A percentile compares a stretch with the other conserved stretches of the same genome.
phyloP scores from a whole-genome alignment of 805 yeast species.

The Naumovozyma castellii region DNA sequence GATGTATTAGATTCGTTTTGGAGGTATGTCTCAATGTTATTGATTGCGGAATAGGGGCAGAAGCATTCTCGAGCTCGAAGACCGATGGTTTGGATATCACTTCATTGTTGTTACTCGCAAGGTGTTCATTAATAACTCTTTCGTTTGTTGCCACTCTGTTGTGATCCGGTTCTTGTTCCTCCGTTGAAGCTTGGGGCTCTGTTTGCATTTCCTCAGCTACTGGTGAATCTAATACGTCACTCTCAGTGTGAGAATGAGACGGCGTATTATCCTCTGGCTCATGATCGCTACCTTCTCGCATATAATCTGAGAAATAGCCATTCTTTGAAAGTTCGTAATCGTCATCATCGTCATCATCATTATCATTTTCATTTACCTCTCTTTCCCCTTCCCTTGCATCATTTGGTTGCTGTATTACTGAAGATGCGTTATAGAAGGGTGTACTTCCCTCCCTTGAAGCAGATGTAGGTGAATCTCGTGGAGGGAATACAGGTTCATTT shows the following conservation, averaged over 20 bases:
- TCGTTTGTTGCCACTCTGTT: no score
- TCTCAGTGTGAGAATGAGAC: not conserved
- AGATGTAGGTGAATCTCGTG: not conserved
- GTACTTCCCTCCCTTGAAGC: not conserved
- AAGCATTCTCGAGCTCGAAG: not conserved
- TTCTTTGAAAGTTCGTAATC: slow-evolving; percentile 15
- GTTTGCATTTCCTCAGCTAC: no score
- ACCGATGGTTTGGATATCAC: no score
- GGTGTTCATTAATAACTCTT: no score
- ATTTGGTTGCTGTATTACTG: not conserved
- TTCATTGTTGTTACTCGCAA: no score
- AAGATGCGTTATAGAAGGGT: not conserved
- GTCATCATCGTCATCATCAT: slow-evolving; percentile 8
- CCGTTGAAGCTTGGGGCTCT: no score
- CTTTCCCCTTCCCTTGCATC: not conserved
- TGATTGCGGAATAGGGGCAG: not conserved
- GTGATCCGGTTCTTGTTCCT: no score
- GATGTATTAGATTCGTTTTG: slow-evolving; percentile 1
- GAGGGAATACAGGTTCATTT: not conserved
- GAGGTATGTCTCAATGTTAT: not conserved
- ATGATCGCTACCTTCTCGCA: slow-evolving; percentile 3
- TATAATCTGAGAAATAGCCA: slow-evolving; percentile 17
- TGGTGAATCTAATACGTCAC: no score
- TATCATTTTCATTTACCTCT: not conserved
- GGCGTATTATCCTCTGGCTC: not conserved